Base-by-base conservation (phyloP, 768 basidiomycete species). In the Boletales sp. region DNA sequence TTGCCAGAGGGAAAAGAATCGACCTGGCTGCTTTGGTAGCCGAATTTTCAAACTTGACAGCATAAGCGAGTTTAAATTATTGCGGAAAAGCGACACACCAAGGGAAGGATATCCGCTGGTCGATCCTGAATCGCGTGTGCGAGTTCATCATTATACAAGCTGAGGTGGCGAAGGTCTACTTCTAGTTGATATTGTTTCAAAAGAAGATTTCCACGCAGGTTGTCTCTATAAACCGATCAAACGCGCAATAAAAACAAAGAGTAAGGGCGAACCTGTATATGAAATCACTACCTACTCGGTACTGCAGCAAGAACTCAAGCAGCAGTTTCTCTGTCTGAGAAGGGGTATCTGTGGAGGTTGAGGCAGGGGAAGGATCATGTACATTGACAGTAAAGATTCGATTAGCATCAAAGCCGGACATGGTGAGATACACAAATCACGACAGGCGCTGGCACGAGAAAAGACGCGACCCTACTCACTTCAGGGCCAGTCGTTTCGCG, bases 131-230 rank as follows among this genome's bases (percentile, higher is more conserved):
- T 84, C 18, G 83, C 82, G 66, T 94, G 90, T 2, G 92, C 94
- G 33, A 99, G 76, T 63, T 95, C 93, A 61, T 97, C 94, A 58
- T 96, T 94, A 74, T 87, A 98, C 28, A 94, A 72, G 68, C 82
- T 71, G 54, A 89, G 64, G 70, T 90, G 77, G 55, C 84, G 74
- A 58, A 95, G 76, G 70, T 97, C 86, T 54, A 97, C 83, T 69
- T 96, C 82, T 51, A 98, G 84, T 46, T 85, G 72, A 64, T 88
- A 83, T 54, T 94, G 90, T 64, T 94, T 94, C 55, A 95, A 67
- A 13, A 98, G 79, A 32, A 98, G 71, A 65, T 94, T 95, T 41
- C 84, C 90, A 17, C 94, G 82, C 28, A 98, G 74, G 56, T 89
- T 89, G 63, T 99, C 96, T 62, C 93, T 77, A 57, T 32, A 11